A percentile compares a stretch with the other conserved stretches of the same genome.
Conservation (phyloP, 495 filamentous ascomycete genomes). For the Pyrenula aspistea region DNA sequence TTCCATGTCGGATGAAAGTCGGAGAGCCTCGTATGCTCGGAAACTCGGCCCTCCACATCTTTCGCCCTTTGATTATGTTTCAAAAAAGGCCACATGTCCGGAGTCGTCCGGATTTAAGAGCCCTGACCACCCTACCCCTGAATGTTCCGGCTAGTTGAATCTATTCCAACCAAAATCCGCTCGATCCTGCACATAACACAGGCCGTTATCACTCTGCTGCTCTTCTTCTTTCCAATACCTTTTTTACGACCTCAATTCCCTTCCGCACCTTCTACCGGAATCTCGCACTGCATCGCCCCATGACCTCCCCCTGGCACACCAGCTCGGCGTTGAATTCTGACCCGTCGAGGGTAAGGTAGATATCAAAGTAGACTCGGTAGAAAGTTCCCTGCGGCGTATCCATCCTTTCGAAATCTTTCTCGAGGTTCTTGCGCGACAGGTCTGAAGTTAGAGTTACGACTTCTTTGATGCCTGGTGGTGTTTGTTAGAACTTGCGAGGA, state of each 20-base stretch:
- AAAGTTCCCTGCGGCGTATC: constrained; percentile 97
- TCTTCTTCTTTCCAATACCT: too few species aligned
- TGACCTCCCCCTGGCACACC: constrained; percentile 97
- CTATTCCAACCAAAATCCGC: too few species aligned
- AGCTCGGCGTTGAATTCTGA: constrained; percentile 97
- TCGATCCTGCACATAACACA: too few species aligned
- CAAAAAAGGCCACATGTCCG: too few species aligned
- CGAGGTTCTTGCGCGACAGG: constrained; percentile 91
- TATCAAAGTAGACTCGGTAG: constrained; percentile 74
- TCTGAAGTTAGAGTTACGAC: constrained; percentile 96
- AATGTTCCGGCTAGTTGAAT: too few species aligned
- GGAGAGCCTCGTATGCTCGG: too few species aligned
- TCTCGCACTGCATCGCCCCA: constrained; percentile 88
- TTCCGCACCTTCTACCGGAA: constrained; percentile 36
- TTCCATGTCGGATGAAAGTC: too few species aligned
- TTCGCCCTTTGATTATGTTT: too few species aligned
- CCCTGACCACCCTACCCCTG: too few species aligned
- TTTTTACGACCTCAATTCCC: neutral
- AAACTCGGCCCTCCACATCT: too few species aligned
- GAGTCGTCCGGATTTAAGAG: too few species aligned
- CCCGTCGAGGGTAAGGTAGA: constrained; percentile 91
- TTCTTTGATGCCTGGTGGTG: constrained; percentile 80
- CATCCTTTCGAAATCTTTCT: constrained; percentile 99
- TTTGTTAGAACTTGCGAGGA: constrained; percentile 1
- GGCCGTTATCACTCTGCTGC: too few species aligned